Evolutionary conservation across 1,284 basidiomycete genomes (phyloP).

Genomic region (Cutaneotrichosporon cavernicola): DNA sequence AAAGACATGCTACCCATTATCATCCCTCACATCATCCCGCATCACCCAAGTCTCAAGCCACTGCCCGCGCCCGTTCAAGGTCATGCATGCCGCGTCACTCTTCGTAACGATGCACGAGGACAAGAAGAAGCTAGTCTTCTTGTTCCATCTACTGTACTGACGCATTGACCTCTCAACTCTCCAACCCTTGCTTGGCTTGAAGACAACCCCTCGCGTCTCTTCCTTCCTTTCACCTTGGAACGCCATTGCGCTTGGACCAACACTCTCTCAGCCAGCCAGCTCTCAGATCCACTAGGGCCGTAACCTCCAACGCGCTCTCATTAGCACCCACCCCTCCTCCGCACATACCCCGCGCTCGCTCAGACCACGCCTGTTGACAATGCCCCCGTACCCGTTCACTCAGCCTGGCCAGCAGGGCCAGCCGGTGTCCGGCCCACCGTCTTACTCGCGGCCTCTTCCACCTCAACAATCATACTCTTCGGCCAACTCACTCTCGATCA

Average conservation of each 20-base stretch:
- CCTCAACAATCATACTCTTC: neutral
- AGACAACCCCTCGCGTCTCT: neutral
- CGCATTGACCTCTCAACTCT: neutral
- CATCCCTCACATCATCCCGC: no score
- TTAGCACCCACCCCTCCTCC: neutral
- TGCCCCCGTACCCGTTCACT: neutral
- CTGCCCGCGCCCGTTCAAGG: no score
- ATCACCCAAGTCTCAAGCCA: no score
- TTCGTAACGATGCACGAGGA: no score
- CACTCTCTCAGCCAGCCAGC: neutral
- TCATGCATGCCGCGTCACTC: no score
- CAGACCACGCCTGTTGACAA: neutral
- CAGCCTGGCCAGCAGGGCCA: neutral
- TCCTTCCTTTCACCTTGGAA: neutral
- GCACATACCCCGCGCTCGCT: neutral
- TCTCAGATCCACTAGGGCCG: neutral
- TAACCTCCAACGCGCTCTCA: neutral
- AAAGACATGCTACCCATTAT: no score
- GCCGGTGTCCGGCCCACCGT: neutral
- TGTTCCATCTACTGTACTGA: neutral
- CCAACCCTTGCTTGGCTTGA: neutral
- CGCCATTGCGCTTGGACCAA: neutral
- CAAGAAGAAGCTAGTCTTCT: no score
- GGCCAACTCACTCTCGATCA: constrained; percentile 6
- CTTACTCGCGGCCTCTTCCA: neutral